phyloP scores from a whole-genome alignment of 306 rosid species.

The Parietaria judaica region DNA sequence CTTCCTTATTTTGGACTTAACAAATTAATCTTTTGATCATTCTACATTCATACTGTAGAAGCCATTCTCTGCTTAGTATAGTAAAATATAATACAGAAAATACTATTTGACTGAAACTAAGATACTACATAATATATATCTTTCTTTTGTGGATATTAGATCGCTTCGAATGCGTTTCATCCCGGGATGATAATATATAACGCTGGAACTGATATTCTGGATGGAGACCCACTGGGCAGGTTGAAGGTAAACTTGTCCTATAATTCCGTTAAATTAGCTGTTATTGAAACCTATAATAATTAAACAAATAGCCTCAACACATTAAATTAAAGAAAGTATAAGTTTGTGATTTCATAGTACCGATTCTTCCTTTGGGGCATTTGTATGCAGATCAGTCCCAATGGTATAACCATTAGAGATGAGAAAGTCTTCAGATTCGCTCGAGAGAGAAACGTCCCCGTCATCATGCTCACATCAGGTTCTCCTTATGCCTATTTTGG shows the following conservation, averaged over 20 bases:
- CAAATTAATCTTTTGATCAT: conserved; percentile 2
- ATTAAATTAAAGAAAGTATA: neutral
- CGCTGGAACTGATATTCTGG: conserved; percentile 94
- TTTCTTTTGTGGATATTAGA: conserved; percentile 30
- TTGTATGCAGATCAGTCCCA: conserved; percentile 69
- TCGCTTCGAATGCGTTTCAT: conserved; percentile 47
- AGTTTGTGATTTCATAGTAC: neutral
- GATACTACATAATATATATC: neutral
- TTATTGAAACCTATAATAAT: conserved; percentile 5
- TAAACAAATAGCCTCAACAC: neutral
- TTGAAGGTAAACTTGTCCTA: conserved; percentile 51
- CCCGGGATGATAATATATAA: conserved; percentile 81
- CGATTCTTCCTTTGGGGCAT: conserved; percentile 8
- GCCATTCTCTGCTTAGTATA: neutral
- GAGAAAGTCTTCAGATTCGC: conserved; percentile 86
- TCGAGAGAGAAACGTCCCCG: conserved; percentile 62
- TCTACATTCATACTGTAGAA: neutral
- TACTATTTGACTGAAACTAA: too few relatives aligned
- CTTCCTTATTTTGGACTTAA: conserved; percentile 5
- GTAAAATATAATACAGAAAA: too few relatives aligned
- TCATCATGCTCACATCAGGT: conserved; percentile 98
- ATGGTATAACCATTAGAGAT: conserved; percentile 68
- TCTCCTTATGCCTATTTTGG: conserved; percentile 5
- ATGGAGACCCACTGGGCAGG: conserved; percentile 86
- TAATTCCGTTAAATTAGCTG: conserved; percentile 17